Conservation (phyloP, 2,329 filamentous ascomycete genomes). For the Phyllosticta capitalensis region DNA sequence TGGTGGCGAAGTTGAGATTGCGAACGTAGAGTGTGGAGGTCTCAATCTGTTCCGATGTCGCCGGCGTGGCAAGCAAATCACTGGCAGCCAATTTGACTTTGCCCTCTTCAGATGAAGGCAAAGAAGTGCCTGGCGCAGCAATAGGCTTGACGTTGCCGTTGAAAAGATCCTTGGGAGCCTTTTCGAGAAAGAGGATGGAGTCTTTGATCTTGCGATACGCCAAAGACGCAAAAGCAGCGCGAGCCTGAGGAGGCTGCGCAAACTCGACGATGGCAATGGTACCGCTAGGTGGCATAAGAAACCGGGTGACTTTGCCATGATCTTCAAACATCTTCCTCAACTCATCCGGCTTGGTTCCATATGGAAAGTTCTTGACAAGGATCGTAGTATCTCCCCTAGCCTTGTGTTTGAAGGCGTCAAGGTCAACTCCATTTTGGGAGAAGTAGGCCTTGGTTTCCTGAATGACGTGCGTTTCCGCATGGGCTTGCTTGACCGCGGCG, state of each 20-base stretch:
- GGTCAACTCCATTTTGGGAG: conserved; percentile 73
- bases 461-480: conserved; percentile 92
- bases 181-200: conserved; percentile 86
- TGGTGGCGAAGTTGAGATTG: conserved; percentile 89
- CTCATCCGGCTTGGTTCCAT: conserved; percentile 70
- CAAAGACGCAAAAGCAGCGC: conserved; percentile 71
- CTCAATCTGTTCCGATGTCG: conserved; percentile 46
- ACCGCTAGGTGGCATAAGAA: conserved; percentile 85
- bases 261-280: conserved; percentile 94
- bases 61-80: conserved; percentile 55
- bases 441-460: conserved; percentile 96
- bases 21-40: conserved; percentile 84
- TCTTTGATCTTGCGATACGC: conserved; percentile 88
- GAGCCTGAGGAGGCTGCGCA: conserved; percentile 65
- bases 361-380: conserved; percentile 89
- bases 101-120: conserved; percentile 22
- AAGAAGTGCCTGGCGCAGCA: conserved; percentile 20
- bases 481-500: conserved; percentile 89
- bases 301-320: conserved; percentile 68
- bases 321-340: conserved; percentile 74
- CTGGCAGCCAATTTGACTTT: conserved; percentile 52
- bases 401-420: conserved; percentile 80
- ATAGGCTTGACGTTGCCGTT: conserved; percentile 14
- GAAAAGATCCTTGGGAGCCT: conserved; percentile 80
- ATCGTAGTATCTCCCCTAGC: conserved; percentile 80